Base-by-base conservation (phyloP, 176 grass and related monocot species). In the Aegilops bicornis region DNA sequence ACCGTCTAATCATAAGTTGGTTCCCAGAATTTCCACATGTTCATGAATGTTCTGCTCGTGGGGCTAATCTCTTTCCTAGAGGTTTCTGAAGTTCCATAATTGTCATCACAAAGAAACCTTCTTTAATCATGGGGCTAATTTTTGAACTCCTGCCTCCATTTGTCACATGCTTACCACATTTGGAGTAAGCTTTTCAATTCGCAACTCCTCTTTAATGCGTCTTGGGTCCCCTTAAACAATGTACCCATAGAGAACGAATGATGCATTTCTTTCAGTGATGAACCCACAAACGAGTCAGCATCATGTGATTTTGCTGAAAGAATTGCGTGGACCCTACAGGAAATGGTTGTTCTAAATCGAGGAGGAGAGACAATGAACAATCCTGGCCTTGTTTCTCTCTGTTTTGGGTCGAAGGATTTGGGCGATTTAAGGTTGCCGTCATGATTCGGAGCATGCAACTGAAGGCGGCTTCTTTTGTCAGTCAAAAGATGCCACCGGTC, bases 401-500 rank as follows among this genome's bases (percentile, higher is more conserved):
- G 48, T 4, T 14, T 50, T 9, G 42, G 42, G 72, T 75, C 0
- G 22, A 71, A 24, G 30, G 69, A 39, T 71, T 69, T 37, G 50
- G 80, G 22, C 80, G 25, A 71, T 40, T 60, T 72, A 39, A 83
- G 66, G 81, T 40, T 79, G 47, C 47, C 24, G 1, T 70, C 81
- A 88, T 88, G 64, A 84, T 84, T 69, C 64, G 13, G 80, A 63
- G 39, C 74, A 79, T 73, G 54, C 69, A 64, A 27, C 20, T 29
- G 30, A 30, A 40, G 78, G 68, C 58, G 25, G 16, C 79, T 56
- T 66, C 56, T 80, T 73, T 79, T 22, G 25, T 69, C 42, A n/a
- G 87, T 89, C 87, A 89, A 89, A 89, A 84, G 42, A 50, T n/a
- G 74, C 3, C 74, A 84, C 81, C 64, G 74, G 74, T 88, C 50